These are phyloP conservation scores for Dryas alaskensis DNA, from an alignment of 306 rosid species.

Conservation along the genomic window DNA sequence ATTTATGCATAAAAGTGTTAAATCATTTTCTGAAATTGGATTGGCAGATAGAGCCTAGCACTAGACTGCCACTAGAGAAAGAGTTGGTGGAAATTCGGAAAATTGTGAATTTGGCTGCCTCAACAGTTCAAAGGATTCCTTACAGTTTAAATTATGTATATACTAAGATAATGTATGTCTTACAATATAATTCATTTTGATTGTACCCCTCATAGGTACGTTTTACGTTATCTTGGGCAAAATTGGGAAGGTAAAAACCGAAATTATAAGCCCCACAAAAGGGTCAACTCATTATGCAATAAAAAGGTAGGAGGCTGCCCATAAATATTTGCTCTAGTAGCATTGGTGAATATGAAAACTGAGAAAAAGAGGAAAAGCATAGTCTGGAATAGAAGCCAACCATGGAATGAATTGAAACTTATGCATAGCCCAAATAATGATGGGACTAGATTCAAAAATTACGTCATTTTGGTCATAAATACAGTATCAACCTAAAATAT, in stretches of 20 bases:
- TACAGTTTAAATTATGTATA: conserved; percentile 82
- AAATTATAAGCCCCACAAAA: too few relatives aligned
- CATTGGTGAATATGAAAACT: too few relatives aligned
- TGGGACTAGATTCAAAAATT: neutral
- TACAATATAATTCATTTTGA: conserved; percentile 37
- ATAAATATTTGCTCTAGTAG: too few relatives aligned
- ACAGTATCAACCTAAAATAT: neutral
- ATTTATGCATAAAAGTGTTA: neutral
- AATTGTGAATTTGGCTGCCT: conserved; percentile 53
- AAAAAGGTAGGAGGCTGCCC: too few relatives aligned
- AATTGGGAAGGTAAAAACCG: too few relatives aligned
- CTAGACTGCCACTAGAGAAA: conserved; percentile 56
- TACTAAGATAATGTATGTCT: conserved; percentile 50
- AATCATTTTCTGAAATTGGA: conserved; percentile 8
- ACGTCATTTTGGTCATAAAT: too few relatives aligned
- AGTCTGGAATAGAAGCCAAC: too few relatives aligned
- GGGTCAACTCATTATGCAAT: too few relatives aligned
- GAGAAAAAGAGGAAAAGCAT: too few relatives aligned
- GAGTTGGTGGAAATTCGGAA: conserved; percentile 67
- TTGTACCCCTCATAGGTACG: neutral
- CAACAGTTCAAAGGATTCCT: conserved; percentile 53
- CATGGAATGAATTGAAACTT: too few relatives aligned
- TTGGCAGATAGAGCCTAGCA: conserved; percentile 54
- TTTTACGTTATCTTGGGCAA: too few relatives aligned
- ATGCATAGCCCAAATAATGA: neutral